A percentile compares a stretch with the other conserved stretches of the same genome.
These are phyloP conservation scores for Dipodascopsis tothii DNA, from an alignment of 805 yeast genomes.

Conservation along the genomic window DNA sequence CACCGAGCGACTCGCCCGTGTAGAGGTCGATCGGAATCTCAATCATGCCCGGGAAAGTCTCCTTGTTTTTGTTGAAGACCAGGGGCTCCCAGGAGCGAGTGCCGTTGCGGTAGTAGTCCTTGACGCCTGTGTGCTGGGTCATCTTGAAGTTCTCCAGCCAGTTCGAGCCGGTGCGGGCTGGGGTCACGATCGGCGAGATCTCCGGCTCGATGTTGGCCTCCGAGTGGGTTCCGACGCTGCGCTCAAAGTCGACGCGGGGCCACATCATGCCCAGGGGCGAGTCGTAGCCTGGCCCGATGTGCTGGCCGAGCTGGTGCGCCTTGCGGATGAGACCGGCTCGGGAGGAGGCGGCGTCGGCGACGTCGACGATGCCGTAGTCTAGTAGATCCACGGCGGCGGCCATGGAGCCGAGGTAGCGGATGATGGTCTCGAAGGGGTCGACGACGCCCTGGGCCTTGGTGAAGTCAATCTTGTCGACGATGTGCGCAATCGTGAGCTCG, in stretches of 20 bases:
- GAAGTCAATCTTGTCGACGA: conserved; percentile 32
- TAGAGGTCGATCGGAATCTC: conserved; percentile 16
- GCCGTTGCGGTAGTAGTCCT: conserved; percentile 31
- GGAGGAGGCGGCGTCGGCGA: background rate
- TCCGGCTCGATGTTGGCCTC: background rate
- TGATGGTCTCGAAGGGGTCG: conserved; percentile 36
- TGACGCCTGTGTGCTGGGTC: conserved; percentile 37
- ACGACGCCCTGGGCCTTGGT: conserved; percentile 34
- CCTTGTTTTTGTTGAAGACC: conserved; percentile 13
- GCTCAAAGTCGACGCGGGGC: conserved; percentile 14
- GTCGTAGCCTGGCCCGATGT: conserved; percentile 41
- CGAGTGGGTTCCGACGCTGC: conserved; percentile 7
- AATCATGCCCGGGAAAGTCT: conserved; percentile 17
- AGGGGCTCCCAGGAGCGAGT: conserved; percentile 17
- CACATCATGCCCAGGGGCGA: conserved; percentile 44
- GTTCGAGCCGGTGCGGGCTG: conserved; percentile 15
- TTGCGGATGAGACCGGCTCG: conserved; percentile 26
- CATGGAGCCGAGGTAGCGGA: conserved; percentile 40
- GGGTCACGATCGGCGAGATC: conserved; percentile 2
- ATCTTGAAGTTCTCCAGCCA: conserved; percentile 38
- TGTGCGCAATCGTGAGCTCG: conserved; percentile 29
- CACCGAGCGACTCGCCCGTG: conserved; percentile 12
- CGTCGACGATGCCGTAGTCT: conserved; percentile 26
- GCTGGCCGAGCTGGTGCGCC: conserved; percentile 36
- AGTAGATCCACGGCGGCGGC: conserved; percentile 40